Conservation (phyloP, 768 basidiomycete genomes). For the Podaxis rugospora region DNA sequence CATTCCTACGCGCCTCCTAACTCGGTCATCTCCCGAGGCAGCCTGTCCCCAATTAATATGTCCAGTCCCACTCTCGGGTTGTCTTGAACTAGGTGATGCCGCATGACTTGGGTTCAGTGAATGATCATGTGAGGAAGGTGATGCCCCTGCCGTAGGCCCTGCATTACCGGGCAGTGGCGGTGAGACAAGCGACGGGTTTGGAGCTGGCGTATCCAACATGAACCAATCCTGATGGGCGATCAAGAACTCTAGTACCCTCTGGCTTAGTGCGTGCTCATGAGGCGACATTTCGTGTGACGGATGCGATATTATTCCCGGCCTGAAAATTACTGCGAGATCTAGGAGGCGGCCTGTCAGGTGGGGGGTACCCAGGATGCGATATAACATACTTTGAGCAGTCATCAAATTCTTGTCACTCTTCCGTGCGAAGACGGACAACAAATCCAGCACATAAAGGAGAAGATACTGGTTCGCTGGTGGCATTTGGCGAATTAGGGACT, state of each 20-base stretch:
- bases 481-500: slow-evolving; percentile 77
- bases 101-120: slow-evolving; percentile 13
- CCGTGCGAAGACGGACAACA: slow-evolving; percentile 90
- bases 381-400: slow-evolving; percentile 82
- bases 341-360: slow-evolving; percentile 2
- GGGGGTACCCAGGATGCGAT: neutral
- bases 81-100: slow-evolving; percentile 6
- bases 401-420: slow-evolving; percentile 92
- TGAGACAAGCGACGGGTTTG: slow-evolving; percentile 20
- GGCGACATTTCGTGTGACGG: slow-evolving; percentile 85
- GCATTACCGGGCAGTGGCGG: neutral
- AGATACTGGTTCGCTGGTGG: slow-evolving; percentile 91
- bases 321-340: slow-evolving; percentile 98
- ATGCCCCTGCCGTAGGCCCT: neutral
- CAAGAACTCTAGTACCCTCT: slow-evolving; percentile 89
- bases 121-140: neutral
- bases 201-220: slow-evolving; percentile 80
- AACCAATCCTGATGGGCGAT: slow-evolving; percentile 98
- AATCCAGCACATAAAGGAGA: slow-evolving; percentile 94
- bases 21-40: neutral
- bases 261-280: slow-evolving; percentile 80
- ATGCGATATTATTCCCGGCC: slow-evolving; percentile 90
- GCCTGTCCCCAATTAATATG: neutral
- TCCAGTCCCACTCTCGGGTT: neutral
- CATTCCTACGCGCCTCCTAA: neutral